Base-by-base conservation (phyloP, 2,329 filamentous ascomycete genomes). In the Colletotrichum tropicicola region DNA sequence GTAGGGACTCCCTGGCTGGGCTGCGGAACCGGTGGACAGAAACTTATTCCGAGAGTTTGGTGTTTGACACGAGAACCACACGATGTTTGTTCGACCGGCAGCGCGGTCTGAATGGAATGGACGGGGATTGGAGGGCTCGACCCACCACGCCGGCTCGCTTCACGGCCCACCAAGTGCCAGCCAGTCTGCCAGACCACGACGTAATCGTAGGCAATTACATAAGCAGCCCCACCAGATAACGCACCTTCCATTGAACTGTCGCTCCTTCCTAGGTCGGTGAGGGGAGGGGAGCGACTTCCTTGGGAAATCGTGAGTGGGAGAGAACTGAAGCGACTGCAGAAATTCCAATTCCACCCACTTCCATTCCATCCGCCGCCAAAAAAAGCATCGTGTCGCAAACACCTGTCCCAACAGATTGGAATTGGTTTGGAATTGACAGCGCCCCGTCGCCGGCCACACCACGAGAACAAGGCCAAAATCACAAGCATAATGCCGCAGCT, bases 401-500 rank as follows among this genome's bases (percentile, higher is more conserved):
- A 6, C 9, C 27, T 25, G 25, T 13, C 17, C 23, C 41, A 49
- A 39, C 49, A 45, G 17, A 27, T 39, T 30, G 37, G 8, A 47
- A 28, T 28, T n/a, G 7, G 39, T 47, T 27, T 55, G 48, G 23
- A 60, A 55, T 48, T 48, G 23, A 53, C 23, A 17, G 25, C 15
- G 39, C 35, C 37, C 13, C 44, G 19, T 10, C 27, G 39, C 6
- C 25, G 13, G 8, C 25, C 21, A 19, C 15, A 43, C 19, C 15
- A n/a, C n/a, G n/a, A n/a, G n/a, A 12, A 61, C 48, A 45, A 49
- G n/a, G 9, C 39, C 41, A 59, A 39, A 48, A 28, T 27, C 56
- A 65, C 47, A 55, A 49, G 23, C 44, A 47, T 56, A 39, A 57
- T 57, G 54, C 54, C 54, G 19, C 53, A 59, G 25, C 39, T 28